These are phyloP conservation scores for Solanum tarijense DNA, from an alignment of 257 asterid genomes.

Conservation along the genomic window DNA sequence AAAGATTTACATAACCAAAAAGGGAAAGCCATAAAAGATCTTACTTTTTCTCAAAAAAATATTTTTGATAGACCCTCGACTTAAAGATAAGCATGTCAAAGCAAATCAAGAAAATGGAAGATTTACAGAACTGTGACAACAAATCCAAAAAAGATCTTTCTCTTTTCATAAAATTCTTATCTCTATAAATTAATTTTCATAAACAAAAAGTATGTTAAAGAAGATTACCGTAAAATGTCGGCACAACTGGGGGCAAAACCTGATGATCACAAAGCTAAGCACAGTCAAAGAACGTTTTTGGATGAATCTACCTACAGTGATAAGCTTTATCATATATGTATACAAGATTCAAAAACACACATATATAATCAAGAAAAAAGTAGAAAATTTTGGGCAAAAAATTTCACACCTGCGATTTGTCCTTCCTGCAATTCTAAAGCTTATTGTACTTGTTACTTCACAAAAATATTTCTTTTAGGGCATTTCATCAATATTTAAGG, in stretches of 20 bases:
- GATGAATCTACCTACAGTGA: neutral
- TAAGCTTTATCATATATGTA: neutral
- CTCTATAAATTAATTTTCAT: neutral
- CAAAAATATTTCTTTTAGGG: neutral
- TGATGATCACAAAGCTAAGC: neutral
- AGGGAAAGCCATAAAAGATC: neutral
- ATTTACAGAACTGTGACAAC: neutral
- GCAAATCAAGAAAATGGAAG: neutral
- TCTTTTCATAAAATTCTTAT: neutral
- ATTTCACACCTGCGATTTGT: neutral
- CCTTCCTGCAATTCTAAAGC: neutral
- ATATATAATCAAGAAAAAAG: neutral
- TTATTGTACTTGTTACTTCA: neutral
- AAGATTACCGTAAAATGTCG: neutral
- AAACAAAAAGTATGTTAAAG: neutral
- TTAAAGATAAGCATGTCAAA: too few species aligned
- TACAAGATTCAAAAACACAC: neutral
- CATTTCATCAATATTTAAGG: neutral
- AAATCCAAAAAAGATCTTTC: neutral
- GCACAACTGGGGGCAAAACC: neutral
- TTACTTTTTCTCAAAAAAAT: neutral
- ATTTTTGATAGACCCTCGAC: neutral
- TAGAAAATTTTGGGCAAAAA: neutral
- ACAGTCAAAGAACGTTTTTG: neutral
- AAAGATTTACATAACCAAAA: neutral